Conservation (phyloP, 768 basidiomycete genomes). For the Termitomyces sp. region DNA sequence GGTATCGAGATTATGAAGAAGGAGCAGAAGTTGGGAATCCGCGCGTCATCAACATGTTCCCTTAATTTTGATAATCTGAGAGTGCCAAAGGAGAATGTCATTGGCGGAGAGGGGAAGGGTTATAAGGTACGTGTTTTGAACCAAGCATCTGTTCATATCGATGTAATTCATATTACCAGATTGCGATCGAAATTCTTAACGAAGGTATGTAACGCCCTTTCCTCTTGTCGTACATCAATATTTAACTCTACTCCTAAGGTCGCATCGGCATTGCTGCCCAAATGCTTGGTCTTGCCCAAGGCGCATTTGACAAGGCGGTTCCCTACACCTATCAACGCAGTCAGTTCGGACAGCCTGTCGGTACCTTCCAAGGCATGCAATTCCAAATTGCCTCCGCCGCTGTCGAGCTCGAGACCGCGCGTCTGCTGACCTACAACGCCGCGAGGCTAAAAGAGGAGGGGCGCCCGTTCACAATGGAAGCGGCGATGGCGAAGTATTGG, state of each 20-base stretch:
- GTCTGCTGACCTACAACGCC: conserved; percentile 93
- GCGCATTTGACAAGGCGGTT: conserved; percentile 94
- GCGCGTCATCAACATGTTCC: conserved; percentile 93
- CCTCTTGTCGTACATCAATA: neutral
- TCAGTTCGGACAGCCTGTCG: conserved; percentile 93
- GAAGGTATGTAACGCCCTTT: conserved; percentile 51
- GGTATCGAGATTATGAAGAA: conserved; percentile 97
- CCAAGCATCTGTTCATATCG: neutral
- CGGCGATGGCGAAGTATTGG: conserved; percentile 98
- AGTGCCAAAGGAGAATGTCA: conserved; percentile 78
- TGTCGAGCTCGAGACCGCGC: conserved; percentile 84
- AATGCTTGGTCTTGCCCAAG: conserved; percentile 97
- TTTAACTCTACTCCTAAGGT: neutral
- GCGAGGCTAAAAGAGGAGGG: conserved; percentile 94
- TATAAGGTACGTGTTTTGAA: conserved; percentile 59
- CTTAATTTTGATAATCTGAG: conserved; percentile 93
- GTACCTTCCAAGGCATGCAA: conserved; percentile 94
- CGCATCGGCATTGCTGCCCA: conserved; percentile 98
- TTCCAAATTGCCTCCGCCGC: conserved; percentile 93
- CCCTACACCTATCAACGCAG: conserved; percentile 91
- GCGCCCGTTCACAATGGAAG: conserved; percentile 81
- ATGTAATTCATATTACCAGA: conserved; percentile 31
- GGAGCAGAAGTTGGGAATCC: conserved; percentile 96
- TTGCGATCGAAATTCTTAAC: conserved; percentile 95
- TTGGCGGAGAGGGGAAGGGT: conserved; percentile 89